These are phyloP conservation scores for Roridomyces roridus DNA, from an alignment of 768 basidiomycete genomes.

Conservation along the genomic window DNA sequence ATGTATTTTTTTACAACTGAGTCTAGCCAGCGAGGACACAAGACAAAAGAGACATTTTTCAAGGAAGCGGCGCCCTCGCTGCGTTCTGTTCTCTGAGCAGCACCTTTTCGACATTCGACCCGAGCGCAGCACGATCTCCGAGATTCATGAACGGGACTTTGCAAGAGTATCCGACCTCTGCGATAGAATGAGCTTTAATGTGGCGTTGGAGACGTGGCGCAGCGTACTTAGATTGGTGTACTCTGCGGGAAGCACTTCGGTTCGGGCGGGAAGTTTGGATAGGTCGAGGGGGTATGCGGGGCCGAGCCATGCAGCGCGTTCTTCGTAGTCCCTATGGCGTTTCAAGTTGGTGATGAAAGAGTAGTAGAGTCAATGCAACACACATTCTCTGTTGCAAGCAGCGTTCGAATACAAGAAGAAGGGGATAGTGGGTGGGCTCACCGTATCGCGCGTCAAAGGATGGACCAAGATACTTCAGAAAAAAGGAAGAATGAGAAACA, in stretches of 20 bases:
- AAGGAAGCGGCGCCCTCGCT: slow-evolving; percentile 59
- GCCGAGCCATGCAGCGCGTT: slow-evolving; percentile 77
- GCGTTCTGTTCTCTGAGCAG: slow-evolving; percentile 71
- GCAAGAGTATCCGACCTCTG: slow-evolving; percentile 77
- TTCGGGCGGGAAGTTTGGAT: slow-evolving; percentile 53
- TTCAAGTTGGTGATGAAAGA: too few species aligned
- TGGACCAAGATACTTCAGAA: slow-evolving; percentile 70
- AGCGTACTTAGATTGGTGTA: slow-evolving; percentile 68
- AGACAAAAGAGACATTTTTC: slow-evolving; percentile 13
- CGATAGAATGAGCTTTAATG: neutral
- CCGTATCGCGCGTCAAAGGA: slow-evolving; percentile 75
- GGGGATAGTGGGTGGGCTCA: slow-evolving; percentile 35
- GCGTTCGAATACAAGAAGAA: slow-evolving; percentile 5
- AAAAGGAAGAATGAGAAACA: neutral
- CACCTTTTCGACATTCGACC: slow-evolving; percentile 64
- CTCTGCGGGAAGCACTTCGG: slow-evolving; percentile 63
- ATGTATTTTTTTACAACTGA: too few species aligned
- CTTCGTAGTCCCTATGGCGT: slow-evolving; percentile 75
- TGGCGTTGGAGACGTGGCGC: neutral
- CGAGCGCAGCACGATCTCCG: slow-evolving; percentile 67
- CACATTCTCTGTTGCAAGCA: slow-evolving; percentile 54
- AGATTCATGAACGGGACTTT: slow-evolving; percentile 52
- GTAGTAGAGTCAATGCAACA: slow-evolving; percentile 32
- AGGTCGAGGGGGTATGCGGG: slow-evolving; percentile 73
- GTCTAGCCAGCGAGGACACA: neutral